These are phyloP conservation scores for Pseudoscleropodium purum DNA, from an alignment of 225 moss, liverwort and hornwort species.

Conservation along the genomic window DNA sequence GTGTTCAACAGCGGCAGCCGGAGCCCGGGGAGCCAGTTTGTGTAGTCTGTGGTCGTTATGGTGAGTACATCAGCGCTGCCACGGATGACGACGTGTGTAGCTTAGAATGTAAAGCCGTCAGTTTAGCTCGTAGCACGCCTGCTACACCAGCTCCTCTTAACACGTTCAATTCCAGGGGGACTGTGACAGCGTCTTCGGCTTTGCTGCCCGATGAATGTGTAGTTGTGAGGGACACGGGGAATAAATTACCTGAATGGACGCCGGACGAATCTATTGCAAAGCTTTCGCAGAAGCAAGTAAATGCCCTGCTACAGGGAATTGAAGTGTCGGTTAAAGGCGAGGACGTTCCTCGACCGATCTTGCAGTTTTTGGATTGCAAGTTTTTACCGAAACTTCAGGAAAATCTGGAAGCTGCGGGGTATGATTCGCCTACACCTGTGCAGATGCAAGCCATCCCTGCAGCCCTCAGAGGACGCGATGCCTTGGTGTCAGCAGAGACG, in stretches of 20 bases:
- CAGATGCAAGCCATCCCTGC: slow-evolving; percentile 97
- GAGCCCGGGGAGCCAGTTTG: slow-evolving; percentile 69
- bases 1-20: slow-evolving; percentile 56
- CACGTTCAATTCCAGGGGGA: background rate
- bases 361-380: slow-evolving; percentile 78
- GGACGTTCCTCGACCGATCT: slow-evolving; percentile 63
- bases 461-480: slow-evolving; percentile 65
- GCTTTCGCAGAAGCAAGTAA: slow-evolving; percentile 60
- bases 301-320: slow-evolving; percentile 40
- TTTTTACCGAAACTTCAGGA: slow-evolving; percentile 68
- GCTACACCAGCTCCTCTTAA: background rate
- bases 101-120: slow-evolving; percentile 71
- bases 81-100: slow-evolving; percentile 96
- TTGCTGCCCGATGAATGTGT: slow-evolving; percentile 56
- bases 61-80: slow-evolving; percentile 87
- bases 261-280: slow-evolving; percentile 42
- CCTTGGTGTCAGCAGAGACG: slow-evolving; percentile 86
- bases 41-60: slow-evolving; percentile 80
- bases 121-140: slow-evolving; percentile 17
- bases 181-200: slow-evolving; percentile 1
- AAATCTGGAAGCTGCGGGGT: slow-evolving; percentile 76
- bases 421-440: slow-evolving; percentile 86
- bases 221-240: slow-evolving; percentile 41
- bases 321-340: slow-evolving; percentile 62
- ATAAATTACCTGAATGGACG: slow-evolving; percentile 48